Evolutionary conservation across 2,329 filamentous ascomycete genomes (phyloP).

Genomic region (Cercospora citrullina): DNA sequence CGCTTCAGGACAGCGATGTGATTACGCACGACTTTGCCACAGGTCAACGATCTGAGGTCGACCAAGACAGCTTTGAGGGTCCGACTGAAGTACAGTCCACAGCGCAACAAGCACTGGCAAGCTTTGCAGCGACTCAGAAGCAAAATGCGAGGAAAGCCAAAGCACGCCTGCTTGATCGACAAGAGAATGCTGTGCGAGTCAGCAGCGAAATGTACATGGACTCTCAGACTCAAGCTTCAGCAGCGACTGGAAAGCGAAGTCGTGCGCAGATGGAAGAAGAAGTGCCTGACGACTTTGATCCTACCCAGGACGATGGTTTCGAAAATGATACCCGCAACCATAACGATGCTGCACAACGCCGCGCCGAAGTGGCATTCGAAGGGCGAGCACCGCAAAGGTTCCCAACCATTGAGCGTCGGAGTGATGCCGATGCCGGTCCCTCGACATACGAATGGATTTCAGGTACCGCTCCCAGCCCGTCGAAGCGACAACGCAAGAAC

Average conservation of each 20-base stretch:
- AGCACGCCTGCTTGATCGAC: constrained; percentile 32
- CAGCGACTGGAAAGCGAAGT: constrained; percentile 9
- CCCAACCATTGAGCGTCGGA: constrained; percentile 3
- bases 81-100: not conserved
- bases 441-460: constrained; percentile 8
- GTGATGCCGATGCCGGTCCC: constrained; percentile 10
- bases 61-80: not conserved
- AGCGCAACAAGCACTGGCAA: constrained; percentile 10
- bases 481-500: constrained; percentile 36
- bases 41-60: constrained; percentile 4
- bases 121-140: constrained; percentile 9
- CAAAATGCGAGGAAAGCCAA: constrained; percentile 15
- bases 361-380: constrained; percentile 38
- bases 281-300: constrained; percentile 16
- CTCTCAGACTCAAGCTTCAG: not conserved
- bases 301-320: constrained; percentile 48
- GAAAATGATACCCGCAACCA: constrained; percentile 42
- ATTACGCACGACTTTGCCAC: constrained; percentile 13
- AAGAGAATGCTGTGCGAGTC: constrained; percentile 21
- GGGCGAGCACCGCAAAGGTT: constrained; percentile 1
- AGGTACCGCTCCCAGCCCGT: constrained; percentile 5
- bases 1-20: constrained; percentile 1
- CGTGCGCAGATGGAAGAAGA: constrained; percentile 12
- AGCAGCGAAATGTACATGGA: constrained; percentile 16
- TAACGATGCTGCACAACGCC: constrained; percentile 36